A percentile compares a stretch with the other conserved stretches of the same genome.
Conservation (phyloP, 2,329 filamentous ascomycete species). For the Cryphonectria carpinicola region DNA sequence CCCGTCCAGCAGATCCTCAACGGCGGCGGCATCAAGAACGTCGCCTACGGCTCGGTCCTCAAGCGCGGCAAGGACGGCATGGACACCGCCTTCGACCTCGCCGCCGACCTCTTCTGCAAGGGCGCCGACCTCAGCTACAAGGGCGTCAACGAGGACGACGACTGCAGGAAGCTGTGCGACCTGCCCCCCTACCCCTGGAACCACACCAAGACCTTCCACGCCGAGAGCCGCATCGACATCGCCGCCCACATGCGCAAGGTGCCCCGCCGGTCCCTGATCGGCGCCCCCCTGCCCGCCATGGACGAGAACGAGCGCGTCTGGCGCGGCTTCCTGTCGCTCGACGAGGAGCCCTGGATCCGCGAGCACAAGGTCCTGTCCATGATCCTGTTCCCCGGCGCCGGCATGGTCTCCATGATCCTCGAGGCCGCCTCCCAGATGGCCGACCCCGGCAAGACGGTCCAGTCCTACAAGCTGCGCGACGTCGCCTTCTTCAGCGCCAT, state of each 20-base stretch:
- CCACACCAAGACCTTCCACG: constrained; percentile 39
- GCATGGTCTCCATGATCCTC: constrained; percentile 27
- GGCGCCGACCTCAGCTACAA: constrained; percentile 28
- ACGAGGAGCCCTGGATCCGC: constrained; percentile 28
- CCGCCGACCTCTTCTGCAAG: constrained; percentile 21
- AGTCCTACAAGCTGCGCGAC: constrained; percentile 20
- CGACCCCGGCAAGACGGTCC: constrained; percentile 31
- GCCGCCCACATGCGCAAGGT: constrained; percentile 44
- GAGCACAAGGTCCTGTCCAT: constrained; percentile 27
- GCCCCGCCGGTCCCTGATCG: constrained; percentile 23
- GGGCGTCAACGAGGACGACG: constrained; percentile 38
- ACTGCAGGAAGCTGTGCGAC: constrained; percentile 35
- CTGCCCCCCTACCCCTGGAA: constrained; percentile 54
- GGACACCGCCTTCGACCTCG: constrained; percentile 24
- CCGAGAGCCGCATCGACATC: constrained; percentile 30
- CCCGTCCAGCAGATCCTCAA: constrained; percentile 38
- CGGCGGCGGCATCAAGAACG: constrained; percentile 30
- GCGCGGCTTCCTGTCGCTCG: constrained; percentile 26
- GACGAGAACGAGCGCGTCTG: constrained; percentile 26
- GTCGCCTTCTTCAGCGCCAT: constrained; percentile 25
- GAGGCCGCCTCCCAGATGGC: constrained; percentile 24
- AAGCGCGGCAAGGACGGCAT: constrained; percentile 41
- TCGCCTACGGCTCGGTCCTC: constrained; percentile 49
- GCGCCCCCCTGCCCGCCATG: constrained; percentile 24
- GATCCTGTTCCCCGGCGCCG: constrained; percentile 26